Base-by-base conservation (phyloP, 805 yeast species). In the Lipomyces starkeyi region DNA sequence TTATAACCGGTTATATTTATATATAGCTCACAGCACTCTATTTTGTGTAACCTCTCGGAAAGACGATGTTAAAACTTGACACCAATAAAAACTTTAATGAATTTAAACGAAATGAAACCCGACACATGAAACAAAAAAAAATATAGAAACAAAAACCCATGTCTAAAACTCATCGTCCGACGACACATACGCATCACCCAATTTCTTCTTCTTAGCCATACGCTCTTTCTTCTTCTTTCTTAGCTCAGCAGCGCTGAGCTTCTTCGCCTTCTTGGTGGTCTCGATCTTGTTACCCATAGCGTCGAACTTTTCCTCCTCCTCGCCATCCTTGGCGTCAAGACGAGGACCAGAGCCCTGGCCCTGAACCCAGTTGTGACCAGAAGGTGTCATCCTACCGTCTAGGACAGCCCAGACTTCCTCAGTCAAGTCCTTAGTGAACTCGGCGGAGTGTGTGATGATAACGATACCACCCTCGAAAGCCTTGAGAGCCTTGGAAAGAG, bases 191-290 rank as follows among this genome's bases (percentile, higher is more conserved):
- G 95, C 98, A 82, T 95, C 99, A 88, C 98, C 98, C 82, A 93
- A 84, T 84, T 90, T 97, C 97, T 95, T 95, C 98, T 94, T 95
- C 97, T 94, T 95, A 91, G 91, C 92, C 98, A 95, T 93, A 90
- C 99, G 93, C 87, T 95, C 99, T 97, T 95, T 95, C 98, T 95
- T 95, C 97, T 95, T 95, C 97, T 95, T 95, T 90, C 99, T 92
- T 83, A 94, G 87, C 85, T 95, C 99, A 76, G 99, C 98, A 82
- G 98, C 93, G 76, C 98, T 91, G 81, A 95, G 88, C 91, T 95
- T 95, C 84, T 87, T 87, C 89, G 91, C 93, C 96, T 95, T 95
- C 91, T 93, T 91, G 83, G 86, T 91, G 82, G 91, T 85, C 80
- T 92, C 93, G 84, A 95, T 88, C 96, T 95, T 95, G 97, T 95